Conservation (phyloP, 2,329 filamentous ascomycete species). For the Didymella pinodella region DNA sequence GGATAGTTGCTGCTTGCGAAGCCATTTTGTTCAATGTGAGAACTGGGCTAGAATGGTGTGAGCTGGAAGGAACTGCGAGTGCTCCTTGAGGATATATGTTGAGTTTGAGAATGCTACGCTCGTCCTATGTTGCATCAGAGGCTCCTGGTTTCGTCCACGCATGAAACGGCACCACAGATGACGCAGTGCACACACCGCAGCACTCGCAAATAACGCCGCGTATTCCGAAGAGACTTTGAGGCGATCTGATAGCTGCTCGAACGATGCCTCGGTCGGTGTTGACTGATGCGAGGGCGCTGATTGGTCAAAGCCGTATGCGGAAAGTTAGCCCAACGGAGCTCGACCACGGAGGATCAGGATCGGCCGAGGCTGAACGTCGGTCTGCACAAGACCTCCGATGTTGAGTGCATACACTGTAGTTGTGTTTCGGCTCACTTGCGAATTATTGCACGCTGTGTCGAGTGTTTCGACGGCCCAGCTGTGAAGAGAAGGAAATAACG, state of each 20-base stretch:
- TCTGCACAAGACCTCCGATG: conserved; percentile 6
- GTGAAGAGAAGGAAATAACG: neutral
- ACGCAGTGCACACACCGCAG: conserved; percentile 22
- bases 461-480: neutral
- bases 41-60: conserved; percentile 29
- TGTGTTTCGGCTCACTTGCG: neutral
- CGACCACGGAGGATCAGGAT: conserved; percentile 14
- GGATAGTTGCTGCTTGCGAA: conserved; percentile 58
- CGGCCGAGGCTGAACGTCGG: conserved; percentile 12
- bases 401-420: neutral
- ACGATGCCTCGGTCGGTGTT: conserved; percentile 35
- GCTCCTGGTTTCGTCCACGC: conserved; percentile 3
- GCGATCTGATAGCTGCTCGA: conserved; percentile 17
- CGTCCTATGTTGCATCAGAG: conserved; percentile 11
- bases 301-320: conserved; percentile 21
- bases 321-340: conserved; percentile 9
- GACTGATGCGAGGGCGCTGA: conserved; percentile 19
- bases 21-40: conserved; percentile 16
- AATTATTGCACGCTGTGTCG: neutral
- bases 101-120: neutral
- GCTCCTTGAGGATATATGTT: neutral
- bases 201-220: conserved; percentile 24
- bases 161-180: conserved; percentile 21
- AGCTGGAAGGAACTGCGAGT: conserved; percentile 11
- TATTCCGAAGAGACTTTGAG: conserved; percentile 18